These are phyloP conservation scores for Dothideomycetes sp. DNA, from an alignment of 2,329 filamentous ascomycete genomes.

Conservation along the genomic window DNA sequence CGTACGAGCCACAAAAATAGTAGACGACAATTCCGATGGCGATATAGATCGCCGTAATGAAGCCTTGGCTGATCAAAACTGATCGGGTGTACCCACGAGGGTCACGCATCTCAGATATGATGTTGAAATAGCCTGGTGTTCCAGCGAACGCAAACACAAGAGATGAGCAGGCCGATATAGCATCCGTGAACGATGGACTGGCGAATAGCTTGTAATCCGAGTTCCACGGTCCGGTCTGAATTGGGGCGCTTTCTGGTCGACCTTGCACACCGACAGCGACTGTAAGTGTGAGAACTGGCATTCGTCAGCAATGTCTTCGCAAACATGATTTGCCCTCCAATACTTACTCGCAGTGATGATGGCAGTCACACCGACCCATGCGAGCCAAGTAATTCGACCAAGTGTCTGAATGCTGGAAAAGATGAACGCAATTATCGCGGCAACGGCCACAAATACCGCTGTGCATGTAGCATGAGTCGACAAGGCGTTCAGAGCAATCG, in stretches of 20 bases:
- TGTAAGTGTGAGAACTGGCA: conserved; percentile 21
- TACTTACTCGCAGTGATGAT: conserved; percentile 14
- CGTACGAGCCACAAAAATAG: conserved; percentile 34
- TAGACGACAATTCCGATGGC: conserved; percentile 32
- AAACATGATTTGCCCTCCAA: no score
- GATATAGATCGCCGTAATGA: conserved; percentile 21
- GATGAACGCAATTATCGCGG: conserved; percentile 28
- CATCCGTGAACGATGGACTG: conserved; percentile 20
- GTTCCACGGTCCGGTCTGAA: conserved; percentile 13
- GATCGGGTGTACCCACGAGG: conserved; percentile 22
- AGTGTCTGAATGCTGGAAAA: conserved; percentile 26
- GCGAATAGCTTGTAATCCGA: conserved; percentile 18
- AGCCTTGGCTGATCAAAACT: conserved; percentile 17
- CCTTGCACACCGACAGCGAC: conserved; percentile 24
- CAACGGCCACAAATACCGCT: conserved; percentile 29
- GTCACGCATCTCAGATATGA: conserved; percentile 29
- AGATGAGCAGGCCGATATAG: conserved; percentile 20
- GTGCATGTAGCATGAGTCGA: conserved; percentile 24
- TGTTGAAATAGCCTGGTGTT: conserved; percentile 26
- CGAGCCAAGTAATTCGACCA: conserved; percentile 22
- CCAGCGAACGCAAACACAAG: conserved; percentile 29
- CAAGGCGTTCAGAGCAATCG: conserved; percentile 17
- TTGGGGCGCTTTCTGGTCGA: conserved; percentile 20
- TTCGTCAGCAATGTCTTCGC: no score
- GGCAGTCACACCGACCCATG: conserved; percentile 22